Evolutionary conservation across 257 asterid species (phyloP), one percentile per base, ranked within the genome.

Genomic region (Fraxinus pennsylvanica): DNA sequence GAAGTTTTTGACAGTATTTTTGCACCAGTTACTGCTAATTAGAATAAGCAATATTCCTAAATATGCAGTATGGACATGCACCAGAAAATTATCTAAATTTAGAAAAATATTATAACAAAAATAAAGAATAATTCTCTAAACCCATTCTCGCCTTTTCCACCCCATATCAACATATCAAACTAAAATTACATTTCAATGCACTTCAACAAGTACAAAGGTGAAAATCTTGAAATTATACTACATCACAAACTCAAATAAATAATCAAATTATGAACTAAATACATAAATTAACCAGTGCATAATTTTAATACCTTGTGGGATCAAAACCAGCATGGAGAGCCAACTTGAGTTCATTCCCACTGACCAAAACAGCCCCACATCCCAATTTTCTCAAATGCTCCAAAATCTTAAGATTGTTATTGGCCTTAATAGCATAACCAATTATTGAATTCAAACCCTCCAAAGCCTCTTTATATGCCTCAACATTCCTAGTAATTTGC

Each of bases 351-450:
- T 95, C 98, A 83, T 95, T 95, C 71, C 98, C 99, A 74, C 99
- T 95, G 41, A 95, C 99, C 84, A 95, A 80, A 75, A 95, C 99
- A 79, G 99, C 99, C 35, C 98, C 97, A 82, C 98, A 92, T 5
- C 98, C 98, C 82, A 85, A 82, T 32, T 77, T 76, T 76, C 88
- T 92, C 90, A 95, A 78, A 87, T 92, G 97, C 88, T 91, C 96
- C 88, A 95, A 84, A 78, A 92, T 88, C 90, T 92, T 95, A 33
- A 95, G 90, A 85, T 95, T 92, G 74, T 94, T 95, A 61, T 95
- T 91, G 10, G 99, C 99, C 87, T 95, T 95, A 79, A 95, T 91
- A n/a, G 99, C 97, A 74, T 91, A 94, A 2, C 98, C 97, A 17
- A 95, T 92, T 25, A 90, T 83, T 17, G 98, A 92, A 81, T 85